Evolutionary conservation across 345 rosid species (phyloP).

Genomic region (Arabis alpina): DNA sequence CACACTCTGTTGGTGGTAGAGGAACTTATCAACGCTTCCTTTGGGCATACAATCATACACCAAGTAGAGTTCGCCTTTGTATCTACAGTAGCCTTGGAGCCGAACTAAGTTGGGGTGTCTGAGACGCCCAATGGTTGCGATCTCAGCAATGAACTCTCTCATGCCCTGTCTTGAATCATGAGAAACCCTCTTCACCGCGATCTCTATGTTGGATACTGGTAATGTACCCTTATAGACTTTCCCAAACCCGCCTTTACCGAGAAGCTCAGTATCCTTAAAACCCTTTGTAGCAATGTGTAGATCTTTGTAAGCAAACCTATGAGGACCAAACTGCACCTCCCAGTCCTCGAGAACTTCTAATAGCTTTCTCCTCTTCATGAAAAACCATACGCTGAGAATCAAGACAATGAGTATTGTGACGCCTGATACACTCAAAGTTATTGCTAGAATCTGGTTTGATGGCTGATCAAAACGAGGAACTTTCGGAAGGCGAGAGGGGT

Average conservation of each 20-base stretch:
- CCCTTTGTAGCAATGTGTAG: constrained; percentile 42
- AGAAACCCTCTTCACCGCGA: constrained; percentile 1
- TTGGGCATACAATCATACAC: constrained; percentile 62
- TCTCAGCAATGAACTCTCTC: constrained; percentile 33
- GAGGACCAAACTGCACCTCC: constrained; percentile 76
- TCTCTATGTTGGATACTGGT: too few species aligned
- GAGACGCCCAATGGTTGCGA: constrained; percentile 28
- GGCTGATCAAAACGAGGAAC: not conserved
- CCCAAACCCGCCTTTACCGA: constrained; percentile 65
- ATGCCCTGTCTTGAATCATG: constrained; percentile 34
- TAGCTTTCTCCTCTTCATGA: constrained; percentile 5
- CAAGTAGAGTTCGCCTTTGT: constrained; percentile 35
- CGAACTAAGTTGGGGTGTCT: constrained; percentile 29
- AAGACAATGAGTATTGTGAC: not conserved
- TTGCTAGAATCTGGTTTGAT: not conserved
- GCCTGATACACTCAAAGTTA: not conserved
- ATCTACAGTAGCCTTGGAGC: constrained; percentile 14
- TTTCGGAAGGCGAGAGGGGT: constrained; percentile 16
- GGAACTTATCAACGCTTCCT: constrained; percentile 65
- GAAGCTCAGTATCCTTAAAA: constrained; percentile 20
- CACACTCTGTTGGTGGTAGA: constrained; percentile 20
- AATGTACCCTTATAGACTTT: not conserved
- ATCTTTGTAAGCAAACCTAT: constrained; percentile 67
- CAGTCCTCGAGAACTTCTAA: constrained; percentile 55
- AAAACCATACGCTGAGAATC: not conserved